These are phyloP conservation scores for Aethionema arabicum DNA, from an alignment of 345 rosid species.

Conservation along the genomic window DNA sequence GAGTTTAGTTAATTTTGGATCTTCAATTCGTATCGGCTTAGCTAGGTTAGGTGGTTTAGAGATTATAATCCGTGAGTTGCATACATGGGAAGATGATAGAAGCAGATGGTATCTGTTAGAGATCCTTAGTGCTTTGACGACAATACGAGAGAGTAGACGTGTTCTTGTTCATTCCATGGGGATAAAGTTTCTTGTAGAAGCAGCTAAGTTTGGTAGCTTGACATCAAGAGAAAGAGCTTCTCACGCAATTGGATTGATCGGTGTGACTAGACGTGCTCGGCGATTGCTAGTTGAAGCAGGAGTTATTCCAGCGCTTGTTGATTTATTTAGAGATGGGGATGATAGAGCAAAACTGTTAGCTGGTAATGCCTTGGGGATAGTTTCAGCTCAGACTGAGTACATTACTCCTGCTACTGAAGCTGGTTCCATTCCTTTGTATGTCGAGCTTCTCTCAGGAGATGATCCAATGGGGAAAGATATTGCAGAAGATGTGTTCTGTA, in stretches of 20 bases:
- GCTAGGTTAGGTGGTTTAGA: conserved; percentile 50
- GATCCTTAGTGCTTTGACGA: conserved; percentile 57
- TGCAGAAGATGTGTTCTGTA: conserved; percentile 59
- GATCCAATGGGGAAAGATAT: conserved; percentile 54
- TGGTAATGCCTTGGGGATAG: conserved; percentile 57
- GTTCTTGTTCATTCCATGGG: conserved; percentile 43
- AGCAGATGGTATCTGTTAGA: conserved; percentile 50
- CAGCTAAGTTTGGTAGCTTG: conserved; percentile 49
- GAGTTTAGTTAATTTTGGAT: conserved; percentile 50
- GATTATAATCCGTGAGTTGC: conserved; percentile 44
- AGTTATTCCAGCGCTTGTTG: conserved; percentile 51
- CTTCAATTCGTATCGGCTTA: conserved; percentile 36
- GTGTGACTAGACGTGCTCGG: conserved; percentile 43
- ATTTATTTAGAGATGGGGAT: conserved; percentile 52
- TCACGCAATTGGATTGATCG: conserved; percentile 61
- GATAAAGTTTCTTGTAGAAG: conserved; percentile 54
- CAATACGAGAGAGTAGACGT: conserved; percentile 51
- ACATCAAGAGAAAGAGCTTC: conserved; percentile 64
- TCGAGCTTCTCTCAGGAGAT: conserved; percentile 54
- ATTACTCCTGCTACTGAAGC: conserved; percentile 51
- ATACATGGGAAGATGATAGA: conserved; percentile 33
- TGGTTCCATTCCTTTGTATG: conserved; percentile 59
- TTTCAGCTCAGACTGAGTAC: conserved; percentile 51
- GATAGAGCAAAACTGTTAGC: conserved; percentile 44
- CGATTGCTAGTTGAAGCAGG: conserved; percentile 51